These are phyloP conservation scores for Metarhizium anisopliae DNA, from an alignment of 2,329 filamentous ascomycete species.

Conservation along the genomic window DNA sequence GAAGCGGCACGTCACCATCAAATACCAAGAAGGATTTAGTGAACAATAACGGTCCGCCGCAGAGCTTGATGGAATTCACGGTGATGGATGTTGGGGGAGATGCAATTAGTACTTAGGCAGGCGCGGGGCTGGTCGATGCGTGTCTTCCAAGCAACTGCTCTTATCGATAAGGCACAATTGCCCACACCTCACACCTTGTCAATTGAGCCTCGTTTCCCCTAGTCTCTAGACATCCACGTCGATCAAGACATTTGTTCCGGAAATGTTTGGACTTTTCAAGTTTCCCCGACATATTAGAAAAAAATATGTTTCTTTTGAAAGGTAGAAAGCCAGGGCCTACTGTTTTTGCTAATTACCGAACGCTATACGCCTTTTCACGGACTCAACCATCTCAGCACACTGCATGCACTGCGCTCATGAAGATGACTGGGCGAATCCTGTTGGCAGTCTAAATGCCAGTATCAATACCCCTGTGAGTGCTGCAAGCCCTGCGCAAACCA, in stretches of 20 bases:
- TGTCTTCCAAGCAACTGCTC: background rate
- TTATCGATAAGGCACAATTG: background rate
- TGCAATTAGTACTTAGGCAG: background rate
- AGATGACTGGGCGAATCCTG: slow-evolving; percentile 9
- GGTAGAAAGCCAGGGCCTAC: no score
- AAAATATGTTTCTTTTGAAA: no score
- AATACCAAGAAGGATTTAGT: slow-evolving; percentile 4
- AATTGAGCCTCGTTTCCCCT: background rate
- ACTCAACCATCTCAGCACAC: background rate
- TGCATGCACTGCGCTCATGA: background rate
- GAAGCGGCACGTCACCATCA: background rate
- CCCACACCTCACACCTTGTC: background rate
- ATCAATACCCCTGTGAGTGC: slow-evolving; percentile 19
- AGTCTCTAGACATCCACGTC: background rate
- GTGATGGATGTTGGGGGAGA: background rate
- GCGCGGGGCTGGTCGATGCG: background rate
- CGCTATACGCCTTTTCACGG: background rate
- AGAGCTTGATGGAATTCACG: background rate
- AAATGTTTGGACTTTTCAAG: no score
- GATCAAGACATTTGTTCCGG: no score
- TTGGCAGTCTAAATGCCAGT: slow-evolving; percentile 19
- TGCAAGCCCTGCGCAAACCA: slow-evolving; percentile 26
- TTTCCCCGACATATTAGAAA: background rate
- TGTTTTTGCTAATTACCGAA: no score
- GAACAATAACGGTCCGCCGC: background rate